Evolutionary conservation across 306 rosid genomes (phyloP), one percentile per base, ranked within the genome.

Genomic region (Styphnolobium japonicum): DNA sequence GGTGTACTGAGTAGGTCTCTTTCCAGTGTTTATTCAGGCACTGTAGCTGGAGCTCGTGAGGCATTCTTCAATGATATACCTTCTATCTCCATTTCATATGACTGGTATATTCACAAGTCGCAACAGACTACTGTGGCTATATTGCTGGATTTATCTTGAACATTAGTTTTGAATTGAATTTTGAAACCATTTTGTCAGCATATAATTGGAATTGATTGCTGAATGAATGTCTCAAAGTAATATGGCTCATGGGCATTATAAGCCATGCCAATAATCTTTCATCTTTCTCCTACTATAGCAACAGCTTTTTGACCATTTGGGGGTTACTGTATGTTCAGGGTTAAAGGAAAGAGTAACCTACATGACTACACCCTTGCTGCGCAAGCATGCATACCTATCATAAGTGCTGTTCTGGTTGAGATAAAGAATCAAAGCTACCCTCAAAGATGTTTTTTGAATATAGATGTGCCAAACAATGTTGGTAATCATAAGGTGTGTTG

Each of bases 41-140:
- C 97, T 6, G 98, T 95, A 16, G 99, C 92, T 70, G 99, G 98
- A 83, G 97, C 98, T 84, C 93, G 96, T n/a, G 98, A 93, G 88
- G 98, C 98, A 36, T 91, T 89, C 78, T 84, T 93, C 58, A 81
- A 87, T 48, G 92, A 86, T 76, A 68, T 96, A 57, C 98, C 98
- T 83, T 85, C 98, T 73, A 66, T 93, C 71, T 89, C 97, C 81
- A 42, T 93, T 77, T 96, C 97, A 33, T 93, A 90, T 58, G 92
- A 91, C 42, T 93, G 98, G 97, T 91, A 89, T 36, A 81, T 65
- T 52, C n/a, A n/a, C n/a, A n/a, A n/a, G n/a, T n/a, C 23, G 6
- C 40, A 23, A 27, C 37, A 1, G 61, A 34, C 73, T 57, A 65
- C 25, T 52, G 49, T 25, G n/a, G 16, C 63, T 10, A 52, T 45